A percentile compares a stretch with the other conserved stretches of the same genome.
Conservation (phyloP, 2,329 filamentous ascomycete genomes). For the Ampelomyces quisqualis region DNA sequence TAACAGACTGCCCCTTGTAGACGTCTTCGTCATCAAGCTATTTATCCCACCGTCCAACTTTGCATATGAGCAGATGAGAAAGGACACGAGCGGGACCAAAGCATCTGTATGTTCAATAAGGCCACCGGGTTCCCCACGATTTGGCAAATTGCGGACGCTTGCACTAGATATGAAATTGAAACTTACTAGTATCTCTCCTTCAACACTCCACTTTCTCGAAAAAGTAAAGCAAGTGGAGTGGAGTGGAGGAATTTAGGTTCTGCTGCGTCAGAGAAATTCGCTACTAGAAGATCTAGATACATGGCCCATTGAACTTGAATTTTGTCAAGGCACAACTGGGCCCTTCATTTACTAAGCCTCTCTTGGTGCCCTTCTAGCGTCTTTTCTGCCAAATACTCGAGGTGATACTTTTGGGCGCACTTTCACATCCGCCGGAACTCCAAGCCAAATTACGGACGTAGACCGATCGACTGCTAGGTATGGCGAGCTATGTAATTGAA, state of each 20-base stretch:
- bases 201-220: constrained; percentile 16
- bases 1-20: constrained; percentile 41
- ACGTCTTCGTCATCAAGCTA: constrained; percentile 24
- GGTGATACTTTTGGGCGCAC: constrained; percentile 16
- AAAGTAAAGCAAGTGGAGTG: constrained; percentile 17
- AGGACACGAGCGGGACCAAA: constrained; percentile 4
- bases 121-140: too few species aligned
- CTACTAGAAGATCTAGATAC: constrained; percentile 16
- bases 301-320: constrained; percentile 12
- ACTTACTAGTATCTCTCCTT: constrained; percentile 16
- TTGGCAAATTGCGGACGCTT: constrained; percentile 13
- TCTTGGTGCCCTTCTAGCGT: constrained; percentile 19
- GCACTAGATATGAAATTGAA: constrained; percentile 20
- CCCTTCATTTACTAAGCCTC: constrained; percentile 7
- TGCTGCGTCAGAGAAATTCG: constrained; percentile 17
- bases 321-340: constrained; percentile 5
- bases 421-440: too few species aligned
- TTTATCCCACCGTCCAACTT: constrained; percentile 24
- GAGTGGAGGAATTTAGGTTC: constrained; percentile 8
- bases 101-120: constrained; percentile 5
- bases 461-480: too few species aligned
- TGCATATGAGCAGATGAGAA: constrained; percentile 11
- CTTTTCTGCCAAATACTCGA: constrained; percentile 21
- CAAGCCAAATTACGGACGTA: too few species aligned
- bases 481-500: too few species aligned